Evolutionary conservation across 1,284 basidiomycete genomes (phyloP).

Genomic region (Malassezia caprae): DNA sequence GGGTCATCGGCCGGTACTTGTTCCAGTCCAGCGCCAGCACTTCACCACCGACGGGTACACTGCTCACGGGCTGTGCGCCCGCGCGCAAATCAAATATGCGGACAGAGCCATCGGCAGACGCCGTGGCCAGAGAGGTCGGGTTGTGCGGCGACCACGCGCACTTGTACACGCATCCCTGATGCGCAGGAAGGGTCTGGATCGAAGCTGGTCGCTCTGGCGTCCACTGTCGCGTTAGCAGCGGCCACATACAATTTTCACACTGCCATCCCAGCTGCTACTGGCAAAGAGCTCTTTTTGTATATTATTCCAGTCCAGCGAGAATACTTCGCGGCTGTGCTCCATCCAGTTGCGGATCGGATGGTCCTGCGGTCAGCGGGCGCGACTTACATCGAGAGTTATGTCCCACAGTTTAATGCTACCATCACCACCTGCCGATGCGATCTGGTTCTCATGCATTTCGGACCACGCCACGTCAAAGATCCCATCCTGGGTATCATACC

Average conservation of each 20-base stretch:
- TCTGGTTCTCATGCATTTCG: slow-evolving; percentile 85
- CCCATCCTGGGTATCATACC: slow-evolving; percentile 87
- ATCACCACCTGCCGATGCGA: slow-evolving; percentile 79
- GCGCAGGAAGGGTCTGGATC: slow-evolving; percentile 67
- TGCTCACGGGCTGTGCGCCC: slow-evolving; percentile 10
- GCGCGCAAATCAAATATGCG: slow-evolving; percentile 35
- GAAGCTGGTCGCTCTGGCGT: slow-evolving; percentile 68
- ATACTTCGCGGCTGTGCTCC: slow-evolving; percentile 83
- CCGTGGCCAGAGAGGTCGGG: slow-evolving; percentile 67
- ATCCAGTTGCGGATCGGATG: slow-evolving; percentile 83
- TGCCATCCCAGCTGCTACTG: slow-evolving; percentile 78
- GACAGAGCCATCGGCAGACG: slow-evolving; percentile 60
- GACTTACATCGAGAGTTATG: slow-evolving; percentile 66
- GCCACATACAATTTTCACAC: slow-evolving; percentile 66
- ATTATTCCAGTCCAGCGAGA: slow-evolving; percentile 95
- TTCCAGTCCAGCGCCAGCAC: slow-evolving; percentile 77
- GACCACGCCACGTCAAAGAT: slow-evolving; percentile 87
- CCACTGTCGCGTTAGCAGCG: slow-evolving; percentile 53
- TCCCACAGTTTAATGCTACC: slow-evolving; percentile 89
- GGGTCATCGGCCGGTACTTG: slow-evolving; percentile 68
- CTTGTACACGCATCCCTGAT: slow-evolving; percentile 74
- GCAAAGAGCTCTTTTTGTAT: slow-evolving; percentile 79
- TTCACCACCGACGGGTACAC: slow-evolving; percentile 39
- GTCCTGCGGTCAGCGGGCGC: slow-evolving; percentile 54
- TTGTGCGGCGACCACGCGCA: slow-evolving; percentile 83